These are phyloP conservation scores for Coemansia sp. DNA, from an alignment of 192 early-diverging fungal genomes.

Conservation along the genomic window DNA sequence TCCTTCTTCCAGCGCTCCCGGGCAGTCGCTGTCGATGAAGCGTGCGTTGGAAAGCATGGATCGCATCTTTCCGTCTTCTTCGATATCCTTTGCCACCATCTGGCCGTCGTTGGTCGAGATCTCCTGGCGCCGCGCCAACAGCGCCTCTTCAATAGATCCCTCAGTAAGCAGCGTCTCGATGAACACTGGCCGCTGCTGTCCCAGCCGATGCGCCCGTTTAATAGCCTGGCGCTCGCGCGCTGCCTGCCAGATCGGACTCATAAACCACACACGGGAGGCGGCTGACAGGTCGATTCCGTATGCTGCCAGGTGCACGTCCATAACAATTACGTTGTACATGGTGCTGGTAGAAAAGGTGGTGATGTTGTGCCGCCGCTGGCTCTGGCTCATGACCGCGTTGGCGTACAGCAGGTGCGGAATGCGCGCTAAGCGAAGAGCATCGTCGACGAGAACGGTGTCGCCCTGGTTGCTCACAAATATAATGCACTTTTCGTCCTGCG, in stretches of 20 bases:
- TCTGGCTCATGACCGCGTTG: slow-evolving; percentile 36
- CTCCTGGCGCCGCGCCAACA: slow-evolving; percentile 43
- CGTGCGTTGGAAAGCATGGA: slow-evolving; percentile 30
- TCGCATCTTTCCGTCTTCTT: slow-evolving; percentile 52
- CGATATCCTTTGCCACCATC: slow-evolving; percentile 22
- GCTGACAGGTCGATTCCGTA: slow-evolving; percentile 79
- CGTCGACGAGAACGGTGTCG: slow-evolving; percentile 25
- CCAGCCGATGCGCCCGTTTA: slow-evolving; percentile 82
- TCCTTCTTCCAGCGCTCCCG: slow-evolving; percentile 2
- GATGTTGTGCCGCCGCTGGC: slow-evolving; percentile 45
- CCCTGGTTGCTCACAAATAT: slow-evolving; percentile 34
- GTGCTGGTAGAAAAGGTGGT: slow-evolving; percentile 48
- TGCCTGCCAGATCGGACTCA: slow-evolving; percentile 71
- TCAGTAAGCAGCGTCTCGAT: slow-evolving; percentile 42
- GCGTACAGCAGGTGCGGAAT: slow-evolving; percentile 44
- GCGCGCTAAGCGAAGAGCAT: slow-evolving; percentile 34
- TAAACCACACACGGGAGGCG: slow-evolving; percentile 69
- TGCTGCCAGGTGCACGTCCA: slow-evolving; percentile 56
- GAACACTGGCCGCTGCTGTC: slow-evolving; percentile 54
- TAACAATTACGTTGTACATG: slow-evolving; percentile 45
- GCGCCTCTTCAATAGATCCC: slow-evolving; percentile 42
- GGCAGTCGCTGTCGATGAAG: slow-evolving; percentile 16
- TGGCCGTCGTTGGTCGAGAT: slow-evolving; percentile 18
- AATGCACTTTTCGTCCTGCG: slow-evolving; percentile 46
- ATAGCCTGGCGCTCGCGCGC: slow-evolving; percentile 79